Base-by-base conservation (phyloP, 306 rosid genomes). In the Morella rubra region DNA sequence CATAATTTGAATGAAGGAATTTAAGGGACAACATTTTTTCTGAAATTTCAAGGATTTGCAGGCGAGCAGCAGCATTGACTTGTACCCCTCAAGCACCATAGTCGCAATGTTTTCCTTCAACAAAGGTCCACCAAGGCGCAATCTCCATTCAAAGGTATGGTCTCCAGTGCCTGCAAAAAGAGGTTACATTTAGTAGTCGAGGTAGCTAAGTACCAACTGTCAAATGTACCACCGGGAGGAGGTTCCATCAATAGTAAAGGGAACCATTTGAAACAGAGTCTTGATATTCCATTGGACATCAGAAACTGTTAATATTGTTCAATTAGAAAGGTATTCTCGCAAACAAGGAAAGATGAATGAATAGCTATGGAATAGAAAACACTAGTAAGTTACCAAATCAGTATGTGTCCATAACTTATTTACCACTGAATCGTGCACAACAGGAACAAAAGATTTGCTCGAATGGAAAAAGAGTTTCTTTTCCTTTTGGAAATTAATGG, bases 81-180 rank as follows among this genome's bases (percentile, higher is more conserved):
- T 84, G 68, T 46, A 95, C 98, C 98, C 92, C 88, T 95, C 98
- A 75, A 95, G 97, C 76, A 95, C 98, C 97, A 95, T 92, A 61
- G 98, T 95, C 81, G 97, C 98, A 76, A 92, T 88, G 75, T 94
- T 94, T 76, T 94, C 85, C 84, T 92, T 94, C 84, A 94, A 27
- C 51, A 94, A 73, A 1, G 98, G 98, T 73, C 91, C 97, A 72
- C 98, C 97, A 79, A 94, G 98, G 74, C 96, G 94, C 76, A 90
- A 78, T 77, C 97, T 86, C 81, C 97, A 79, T 80, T 92, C 97
- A 89, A 90, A 95, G 69, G 97, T 65, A 78, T 95, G 98, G 84
- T 95, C 98, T 71, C 98, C 96, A 11, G 97, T 95, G 81, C 98
- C 98, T 92, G 80, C 10, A 74, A 24, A 41, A 80, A 27, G 6